Evolutionary conservation across 2,329 filamentous ascomycete genomes (phyloP).

Genomic region (Ilyonectria mors-panacis): DNA sequence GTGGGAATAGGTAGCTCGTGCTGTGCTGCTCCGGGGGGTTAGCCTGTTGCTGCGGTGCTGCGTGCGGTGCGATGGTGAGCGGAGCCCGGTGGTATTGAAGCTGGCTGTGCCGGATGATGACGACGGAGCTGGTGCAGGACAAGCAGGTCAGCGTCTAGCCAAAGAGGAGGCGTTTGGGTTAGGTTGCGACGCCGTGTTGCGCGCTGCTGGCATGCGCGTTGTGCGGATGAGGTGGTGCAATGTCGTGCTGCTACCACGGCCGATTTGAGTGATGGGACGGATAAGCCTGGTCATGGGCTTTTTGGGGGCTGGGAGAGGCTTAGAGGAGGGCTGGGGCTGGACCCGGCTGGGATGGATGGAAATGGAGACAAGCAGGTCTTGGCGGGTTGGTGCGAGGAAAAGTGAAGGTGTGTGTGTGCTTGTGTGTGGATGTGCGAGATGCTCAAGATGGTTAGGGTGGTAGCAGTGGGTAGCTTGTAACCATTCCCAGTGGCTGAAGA

Average conservation of each 20-base stretch:
- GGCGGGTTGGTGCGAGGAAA: constrained; percentile 18
- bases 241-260: constrained; percentile 27
- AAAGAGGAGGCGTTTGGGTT: constrained; percentile 27
- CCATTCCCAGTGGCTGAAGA: constrained; percentile 21
- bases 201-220: constrained; percentile 30
- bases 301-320: constrained; percentile 24
- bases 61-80: constrained; percentile 27
- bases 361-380: constrained; percentile 12
- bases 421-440: constrained; percentile 22
- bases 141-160: constrained; percentile 27
- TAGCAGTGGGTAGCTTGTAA: constrained; percentile 26
- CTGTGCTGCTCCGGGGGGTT: constrained; percentile 28
- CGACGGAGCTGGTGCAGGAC: constrained; percentile 28
- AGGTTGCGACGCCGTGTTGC: constrained; percentile 28
- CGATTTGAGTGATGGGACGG: constrained; percentile 22
- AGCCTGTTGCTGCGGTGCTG: constrained; percentile 26
- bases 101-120: constrained; percentile 25
- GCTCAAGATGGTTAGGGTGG: constrained; percentile 27
- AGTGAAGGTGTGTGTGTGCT: constrained; percentile 11
- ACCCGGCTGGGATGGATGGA: constrained; percentile 21
- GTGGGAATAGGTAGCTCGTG: constrained; percentile 25
- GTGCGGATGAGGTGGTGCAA: constrained; percentile 29
- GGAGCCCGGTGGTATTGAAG: constrained; percentile 26
- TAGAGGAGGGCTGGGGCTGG: constrained; percentile 23
- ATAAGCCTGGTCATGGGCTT: constrained; percentile 17